Percentiles rank a stretch among this genome's conserved stretches.
Evolutionary conservation across 2,329 filamentous ascomycete species (phyloP).

Genomic region (Trichophyton schoenleinii): DNA sequence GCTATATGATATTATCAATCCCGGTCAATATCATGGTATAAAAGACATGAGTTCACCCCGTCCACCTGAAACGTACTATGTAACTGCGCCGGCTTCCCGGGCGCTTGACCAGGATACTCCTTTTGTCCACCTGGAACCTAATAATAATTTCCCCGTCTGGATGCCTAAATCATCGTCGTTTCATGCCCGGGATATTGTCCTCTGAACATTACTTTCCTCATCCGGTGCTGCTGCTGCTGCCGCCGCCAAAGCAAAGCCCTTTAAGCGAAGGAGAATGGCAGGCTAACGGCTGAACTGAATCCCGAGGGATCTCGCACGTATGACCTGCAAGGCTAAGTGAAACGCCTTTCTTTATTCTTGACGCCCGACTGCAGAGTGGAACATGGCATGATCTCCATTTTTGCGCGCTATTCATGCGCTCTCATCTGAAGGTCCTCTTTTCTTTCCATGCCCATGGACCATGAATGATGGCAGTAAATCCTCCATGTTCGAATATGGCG

Average conservation of each 20-base stretch:
- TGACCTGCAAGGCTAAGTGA: not conserved
- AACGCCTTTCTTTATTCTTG: not conserved
- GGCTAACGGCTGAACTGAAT: not conserved
- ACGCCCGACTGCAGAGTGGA: not conserved
- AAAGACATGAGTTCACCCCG: not conserved
- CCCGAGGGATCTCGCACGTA: not conserved
- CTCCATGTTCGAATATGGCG: not conserved
- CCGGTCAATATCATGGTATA: not conserved
- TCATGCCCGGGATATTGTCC: not conserved
- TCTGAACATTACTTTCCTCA: not conserved
- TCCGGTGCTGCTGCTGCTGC: not conserved
- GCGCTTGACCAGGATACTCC: not conserved
- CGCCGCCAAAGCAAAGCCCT: not conserved
- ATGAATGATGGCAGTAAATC: not conserved
- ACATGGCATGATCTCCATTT: not conserved
- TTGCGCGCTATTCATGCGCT: not conserved
- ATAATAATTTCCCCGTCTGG: not conserved
- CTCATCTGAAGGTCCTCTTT: not conserved
- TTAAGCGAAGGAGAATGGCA: not conserved
- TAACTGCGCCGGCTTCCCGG: not conserved
- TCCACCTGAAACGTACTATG: not conserved
- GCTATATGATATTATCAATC: not conserved
- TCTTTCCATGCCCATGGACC: not conserved
- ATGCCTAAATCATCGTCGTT: not conserved
- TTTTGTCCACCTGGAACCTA: not conserved